Percentiles rank a stretch among this genome's conserved stretches.
Conservation (phyloP, 495 filamentous ascomycete genomes). For the Cenococcum geophilum region DNA sequence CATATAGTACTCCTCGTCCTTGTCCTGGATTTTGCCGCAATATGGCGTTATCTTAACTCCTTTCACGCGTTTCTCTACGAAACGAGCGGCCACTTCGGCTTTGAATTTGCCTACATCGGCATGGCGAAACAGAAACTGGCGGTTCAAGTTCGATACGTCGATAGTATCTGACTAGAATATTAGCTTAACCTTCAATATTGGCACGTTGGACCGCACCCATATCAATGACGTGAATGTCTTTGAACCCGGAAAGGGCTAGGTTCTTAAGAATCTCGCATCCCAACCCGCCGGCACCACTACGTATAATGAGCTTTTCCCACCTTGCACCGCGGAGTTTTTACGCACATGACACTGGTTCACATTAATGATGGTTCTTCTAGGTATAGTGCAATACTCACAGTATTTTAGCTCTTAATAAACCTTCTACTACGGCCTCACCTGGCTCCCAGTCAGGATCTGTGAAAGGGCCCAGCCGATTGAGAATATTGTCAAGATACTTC, state of each 20-base stretch:
- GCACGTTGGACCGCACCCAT: slow-evolving; percentile 57
- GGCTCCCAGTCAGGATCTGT: slow-evolving; percentile 63
- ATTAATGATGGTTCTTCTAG: not conserved
- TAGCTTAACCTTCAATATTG: slow-evolving; percentile 8
- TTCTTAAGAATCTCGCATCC: slow-evolving; percentile 98
- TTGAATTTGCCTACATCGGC: slow-evolving; percentile 90
- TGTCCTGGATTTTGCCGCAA: slow-evolving; percentile 94
- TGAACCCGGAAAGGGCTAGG: slow-evolving; percentile 90
- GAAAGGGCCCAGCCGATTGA: slow-evolving; percentile 70
- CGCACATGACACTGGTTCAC: slow-evolving; percentile 46
- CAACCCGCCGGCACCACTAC: slow-evolving; percentile 84
- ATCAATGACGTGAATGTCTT: slow-evolving; percentile 96
- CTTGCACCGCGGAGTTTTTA: not conserved
- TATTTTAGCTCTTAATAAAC: slow-evolving; percentile 60
- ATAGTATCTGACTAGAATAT: slow-evolving; percentile 65
- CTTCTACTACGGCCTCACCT: slow-evolving; percentile 54
- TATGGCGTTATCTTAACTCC: slow-evolving; percentile 90
- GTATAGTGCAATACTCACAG: slow-evolving; percentile 48
- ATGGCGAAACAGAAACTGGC: slow-evolving; percentile 94
- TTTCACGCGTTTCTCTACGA: slow-evolving; percentile 81
- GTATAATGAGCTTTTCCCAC: not conserved
- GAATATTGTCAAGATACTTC: slow-evolving; percentile 74
- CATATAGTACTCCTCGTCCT: slow-evolving; percentile 96
- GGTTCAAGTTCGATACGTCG: slow-evolving; percentile 96
- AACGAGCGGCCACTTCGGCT: slow-evolving; percentile 84